Evolutionary conservation across 768 basidiomycete species (phyloP), one percentile per base, ranked within the genome.

Genomic region (Dictyophora rubrovolvata): DNA sequence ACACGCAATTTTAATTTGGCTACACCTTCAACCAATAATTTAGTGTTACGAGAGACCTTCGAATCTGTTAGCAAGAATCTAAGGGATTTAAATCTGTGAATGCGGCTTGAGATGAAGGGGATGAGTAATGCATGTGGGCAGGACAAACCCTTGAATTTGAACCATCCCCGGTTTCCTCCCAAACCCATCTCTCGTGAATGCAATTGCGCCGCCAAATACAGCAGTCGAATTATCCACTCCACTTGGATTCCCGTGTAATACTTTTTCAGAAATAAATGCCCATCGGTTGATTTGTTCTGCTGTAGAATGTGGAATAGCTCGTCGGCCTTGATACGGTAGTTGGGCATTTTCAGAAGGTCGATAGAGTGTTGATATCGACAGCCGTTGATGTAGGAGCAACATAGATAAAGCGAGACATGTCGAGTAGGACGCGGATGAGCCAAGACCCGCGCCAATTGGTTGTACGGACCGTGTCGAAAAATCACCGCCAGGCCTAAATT

Each of bases 151-250:
- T 63, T 88, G 82, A 62, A 96, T 85, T 5, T 77, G 72, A 69
- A 91, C 85, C 85, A 97, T 87, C 34, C 89, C 89, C 61, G 85
- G 82, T 70, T 84, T 83, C 73, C 76, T 84, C 54, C 79, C 83
- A 62, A 87, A 90, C 60, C 87, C 85, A 64, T 89, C 75, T 58
- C 89, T 82, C 17, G 87, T 89, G 73, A 95, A 99, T 18, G 86
- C 83, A 63, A 98, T 76, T 23, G 93, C 96, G 52, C 95, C 95
- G 18, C 96, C 96, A 67, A 86, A 89, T 0, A 93, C 88, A 16
- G 89, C 80, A 36, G 97, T 91, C 18, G 93, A 89, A 70, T 99
- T 98, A 70, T 99, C 96, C 21, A 99, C 89, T 9, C 96, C 96
- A 65, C 92, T 95, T 2, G 96, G 96, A 66, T 89, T 98, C 0